Evolutionary conservation across 768 basidiomycete genomes (phyloP).

Genomic region (Amanita jacksonii): DNA sequence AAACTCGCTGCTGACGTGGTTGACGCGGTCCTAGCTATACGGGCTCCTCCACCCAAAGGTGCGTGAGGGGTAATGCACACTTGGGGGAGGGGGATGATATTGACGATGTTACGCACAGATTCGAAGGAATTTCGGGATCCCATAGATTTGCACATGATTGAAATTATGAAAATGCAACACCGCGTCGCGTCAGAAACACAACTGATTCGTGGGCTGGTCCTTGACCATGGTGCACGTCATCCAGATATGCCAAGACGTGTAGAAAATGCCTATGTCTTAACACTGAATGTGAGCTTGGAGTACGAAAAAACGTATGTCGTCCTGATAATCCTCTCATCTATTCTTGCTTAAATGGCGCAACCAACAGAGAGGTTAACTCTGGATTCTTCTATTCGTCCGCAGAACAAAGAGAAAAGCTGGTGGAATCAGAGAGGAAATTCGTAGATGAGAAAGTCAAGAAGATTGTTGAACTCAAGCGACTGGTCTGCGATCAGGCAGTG

Average conservation of each 20-base stretch:
- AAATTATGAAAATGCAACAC: constrained; percentile 99
- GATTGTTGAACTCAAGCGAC: constrained; percentile 92
- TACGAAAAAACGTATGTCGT: constrained; percentile 95
- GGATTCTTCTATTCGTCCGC: constrained; percentile 99
- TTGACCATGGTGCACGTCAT: constrained; percentile 96
- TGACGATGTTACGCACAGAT: too few species aligned
- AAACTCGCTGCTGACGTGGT: constrained; percentile 88
- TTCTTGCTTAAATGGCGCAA: constrained; percentile 13
- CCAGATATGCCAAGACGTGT: constrained; percentile 99
- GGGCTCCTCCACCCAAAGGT: constrained; percentile 54
- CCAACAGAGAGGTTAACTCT: constrained; percentile 89
- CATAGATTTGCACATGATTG: constrained; percentile 98
- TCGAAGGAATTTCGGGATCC: constrained; percentile 69
- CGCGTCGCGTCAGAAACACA: constrained; percentile 96
- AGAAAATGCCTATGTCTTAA: constrained; percentile 92
- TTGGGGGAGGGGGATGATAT: too few species aligned
- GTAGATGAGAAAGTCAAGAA: constrained; percentile 92
- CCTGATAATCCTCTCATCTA: constrained; percentile 1
- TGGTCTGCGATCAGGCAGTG: constrained; percentile 90
- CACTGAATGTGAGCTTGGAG: constrained; percentile 93
- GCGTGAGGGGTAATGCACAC: too few species aligned
- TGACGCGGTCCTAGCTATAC: constrained; percentile 88
- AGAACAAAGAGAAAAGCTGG: constrained; percentile 96
- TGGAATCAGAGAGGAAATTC: constrained; percentile 92
- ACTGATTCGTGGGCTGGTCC: constrained; percentile 87